Base-by-base conservation (phyloP, 176 grass and related monocot genomes). In the Musa beccarii region DNA sequence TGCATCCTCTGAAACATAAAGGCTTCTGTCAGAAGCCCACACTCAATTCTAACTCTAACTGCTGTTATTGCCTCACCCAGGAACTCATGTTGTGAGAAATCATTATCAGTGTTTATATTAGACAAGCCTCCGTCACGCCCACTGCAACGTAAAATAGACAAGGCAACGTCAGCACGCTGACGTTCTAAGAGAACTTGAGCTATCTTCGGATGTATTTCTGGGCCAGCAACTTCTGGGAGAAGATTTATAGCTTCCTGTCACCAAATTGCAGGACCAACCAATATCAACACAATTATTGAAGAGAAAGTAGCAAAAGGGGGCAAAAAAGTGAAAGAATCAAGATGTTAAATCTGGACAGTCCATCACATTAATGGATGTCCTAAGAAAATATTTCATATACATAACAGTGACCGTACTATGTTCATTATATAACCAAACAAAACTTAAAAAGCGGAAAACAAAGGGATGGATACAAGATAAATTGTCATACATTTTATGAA, bases 131-230 rank as follows among this genome's bases (percentile, higher is more conserved):
- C 85, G 71, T 89, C 88, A 59, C n/a, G 63, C 34, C 88, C 86
- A 78, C 84, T 82, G 73, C 88, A 93, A 53, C 85, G 85, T 49
- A 93, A 78, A 81, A 93, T 57, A 57, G 84, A 84, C 51, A 98
- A 66, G 79, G 94, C 90, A 66, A 92, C 84, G 76, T 98, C 94
- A 73, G 88, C 80, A 79, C 69, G 83, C 1, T 81, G 84, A 49
- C 88, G 88, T 79, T 92, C 88, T 52, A 98, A 75, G 76, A 98
- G 88, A 83, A 98, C 90, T 91, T 91, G 86, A 74, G 88, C 72
- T 85, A 98, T 87, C 81, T 89, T 98, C 13, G 88, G 94, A 81
- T 93, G 94, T 80, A 86, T 91, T 82, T 93, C 88, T 72, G 85
- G 84, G 84, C 84, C 81, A 68, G 64, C 81, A 54, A 98, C 93